Evolutionary conservation across 2,329 filamentous ascomycete species (phyloP).

Genomic region (Aspergillus novoparasiticus): DNA sequence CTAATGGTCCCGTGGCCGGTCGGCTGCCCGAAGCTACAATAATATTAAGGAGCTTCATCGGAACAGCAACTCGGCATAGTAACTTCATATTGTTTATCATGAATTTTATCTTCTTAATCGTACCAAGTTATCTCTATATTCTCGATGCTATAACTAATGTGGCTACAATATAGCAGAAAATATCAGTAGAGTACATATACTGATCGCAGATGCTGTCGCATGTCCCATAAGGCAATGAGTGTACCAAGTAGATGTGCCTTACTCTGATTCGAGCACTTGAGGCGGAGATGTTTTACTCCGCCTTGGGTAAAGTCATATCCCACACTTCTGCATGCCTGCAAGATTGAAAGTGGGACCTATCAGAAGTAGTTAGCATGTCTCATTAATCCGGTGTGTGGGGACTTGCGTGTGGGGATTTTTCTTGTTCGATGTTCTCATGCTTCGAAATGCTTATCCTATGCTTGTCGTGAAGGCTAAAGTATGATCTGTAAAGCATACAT

Average conservation of each 20-base stretch:
- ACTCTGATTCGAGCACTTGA: neutral
- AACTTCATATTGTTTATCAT: neutral
- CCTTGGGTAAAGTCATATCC: constrained; percentile 23
- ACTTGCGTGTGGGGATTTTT: neutral
- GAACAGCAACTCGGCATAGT: neutral
- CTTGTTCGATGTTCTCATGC: neutral
- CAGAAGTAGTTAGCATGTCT: neutral
- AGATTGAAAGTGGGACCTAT: neutral
- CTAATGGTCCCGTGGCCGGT: constrained; percentile 19
- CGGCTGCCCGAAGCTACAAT: constrained; percentile 13
- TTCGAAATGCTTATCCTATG: neutral
- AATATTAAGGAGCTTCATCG: neutral
- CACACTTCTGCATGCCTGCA: neutral
- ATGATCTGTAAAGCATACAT: neutral
- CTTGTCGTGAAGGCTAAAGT: neutral
- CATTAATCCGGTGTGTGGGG: neutral
- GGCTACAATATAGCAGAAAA: neutral
- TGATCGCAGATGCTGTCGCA: neutral
- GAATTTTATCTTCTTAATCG: neutral
- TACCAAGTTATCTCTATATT: neutral
- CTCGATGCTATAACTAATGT: neutral
- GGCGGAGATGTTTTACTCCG: constrained; percentile 14
- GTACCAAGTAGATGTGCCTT: neutral
- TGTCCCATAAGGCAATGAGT: neutral
- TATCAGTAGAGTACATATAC: neutral